Conservation (phyloP, 352 stramenopile species). For the Globisporangium barbulae region DNA sequence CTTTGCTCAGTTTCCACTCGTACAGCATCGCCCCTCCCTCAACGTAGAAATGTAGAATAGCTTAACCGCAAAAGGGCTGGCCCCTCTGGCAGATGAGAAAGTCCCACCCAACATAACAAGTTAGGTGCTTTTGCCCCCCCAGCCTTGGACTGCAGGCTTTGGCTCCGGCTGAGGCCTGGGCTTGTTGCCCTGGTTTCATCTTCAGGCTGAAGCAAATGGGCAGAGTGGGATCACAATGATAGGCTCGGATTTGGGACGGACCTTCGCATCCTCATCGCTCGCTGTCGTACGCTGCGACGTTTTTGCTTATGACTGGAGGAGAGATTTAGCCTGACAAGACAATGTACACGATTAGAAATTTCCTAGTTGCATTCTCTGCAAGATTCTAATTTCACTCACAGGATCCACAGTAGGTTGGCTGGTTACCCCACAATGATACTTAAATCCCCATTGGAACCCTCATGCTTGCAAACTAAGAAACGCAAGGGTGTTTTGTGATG, state of each 20-base stretch:
- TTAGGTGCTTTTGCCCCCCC: too few species aligned
- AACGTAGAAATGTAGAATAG: too few species aligned
- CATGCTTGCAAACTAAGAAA: neutral
- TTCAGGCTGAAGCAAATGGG: neutral
- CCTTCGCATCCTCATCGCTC: neutral
- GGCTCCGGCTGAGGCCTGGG: too few species aligned
- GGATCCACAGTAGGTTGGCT: neutral
- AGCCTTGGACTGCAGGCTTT: neutral
- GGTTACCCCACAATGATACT: neutral
- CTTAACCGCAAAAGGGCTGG: too few species aligned
- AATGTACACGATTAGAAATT: neutral
- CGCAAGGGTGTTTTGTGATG: neutral
- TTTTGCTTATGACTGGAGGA: neutral
- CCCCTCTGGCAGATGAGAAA: too few species aligned
- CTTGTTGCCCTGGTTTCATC: neutral
- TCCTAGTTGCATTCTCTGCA: neutral
- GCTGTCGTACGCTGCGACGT: constrained; percentile 1
- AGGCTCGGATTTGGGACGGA: constrained; percentile 3
- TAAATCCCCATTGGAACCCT: neutral
- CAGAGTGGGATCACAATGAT: neutral
- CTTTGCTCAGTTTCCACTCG: too few species aligned
- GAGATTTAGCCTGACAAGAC: neutral
- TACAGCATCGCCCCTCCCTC: too few species aligned
- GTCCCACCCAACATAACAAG: too few species aligned
- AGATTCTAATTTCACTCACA: neutral